Evolutionary conservation across 768 basidiomycete genomes (phyloP), one percentile per base, ranked within the genome.

Genomic region (Podaxis sp.): DNA sequence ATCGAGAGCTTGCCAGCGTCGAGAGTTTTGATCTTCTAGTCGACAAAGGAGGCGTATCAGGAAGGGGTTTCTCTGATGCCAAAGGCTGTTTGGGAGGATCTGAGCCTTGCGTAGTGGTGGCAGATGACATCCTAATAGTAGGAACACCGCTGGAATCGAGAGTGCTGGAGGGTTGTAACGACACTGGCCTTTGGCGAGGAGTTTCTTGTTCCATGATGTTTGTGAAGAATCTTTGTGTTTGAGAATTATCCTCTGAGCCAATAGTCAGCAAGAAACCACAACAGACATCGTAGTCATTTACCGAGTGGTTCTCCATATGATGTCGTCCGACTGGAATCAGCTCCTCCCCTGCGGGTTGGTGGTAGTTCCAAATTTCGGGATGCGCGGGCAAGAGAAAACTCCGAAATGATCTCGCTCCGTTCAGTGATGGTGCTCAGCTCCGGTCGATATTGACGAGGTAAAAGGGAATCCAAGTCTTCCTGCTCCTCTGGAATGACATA

Each of bases 371-470:
- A 33, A 11, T 15, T 77, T 44, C 74, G 74, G 30, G 80, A 76
- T 30, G 78, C 78, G 78, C 81, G 82, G 46, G 77, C 75, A 15
- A 80, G 78, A 13, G 85, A 83, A 39, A 79, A 76, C 65, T 87
- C 88, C 39, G 89, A 86, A 38, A 79, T 79, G 69, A 79, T 79
- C 70, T 92, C 90, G 15, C 88, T 87, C 52, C 72, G 75, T 74
- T 92, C 90, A 24, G 83, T 79, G 63, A 92, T 92, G 3, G 86
- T 88, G 63, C 84, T 88, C 63, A 90, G 74, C 59, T 76, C 77
- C 4, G 62, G 53, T 36, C 77, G 74, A 55, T 70, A 68, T 42
- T 71, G 75, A 13, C 70, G 64, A 2, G 63, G 59, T 26, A 63
- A 66, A 12, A 73, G 73, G 9, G 74, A 65, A 53, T 40, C 49